Conservation (phyloP, 2,329 filamentous ascomycete species). For the Fusarium protoensiforme region DNA sequence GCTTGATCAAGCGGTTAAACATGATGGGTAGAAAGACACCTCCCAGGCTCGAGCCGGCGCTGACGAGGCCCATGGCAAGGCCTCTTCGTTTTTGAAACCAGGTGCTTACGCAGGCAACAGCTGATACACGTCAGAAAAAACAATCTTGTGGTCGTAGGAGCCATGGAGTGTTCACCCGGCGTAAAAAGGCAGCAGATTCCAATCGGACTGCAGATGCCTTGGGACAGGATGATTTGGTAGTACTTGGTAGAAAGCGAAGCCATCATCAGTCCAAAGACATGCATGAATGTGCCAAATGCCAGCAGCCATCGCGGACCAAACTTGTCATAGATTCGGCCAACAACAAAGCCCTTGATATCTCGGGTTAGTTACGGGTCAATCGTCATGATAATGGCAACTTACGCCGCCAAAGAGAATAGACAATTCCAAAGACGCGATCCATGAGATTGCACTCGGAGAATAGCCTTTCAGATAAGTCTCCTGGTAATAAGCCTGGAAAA, state of each 20-base stretch:
- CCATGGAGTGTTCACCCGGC: constrained; percentile 26
- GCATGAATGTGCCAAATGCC: constrained; percentile 62
- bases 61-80: constrained; percentile 49
- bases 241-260: constrained; percentile 58
- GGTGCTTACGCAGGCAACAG: constrained; percentile 2
- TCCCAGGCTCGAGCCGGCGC: constrained; percentile 51
- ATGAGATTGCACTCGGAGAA: neutral
- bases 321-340: constrained; percentile 71
- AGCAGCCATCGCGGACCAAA: constrained; percentile 71
- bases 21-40: constrained; percentile 56
- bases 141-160: neutral
- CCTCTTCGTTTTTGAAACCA: constrained; percentile 52
- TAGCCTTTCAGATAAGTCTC: neutral
- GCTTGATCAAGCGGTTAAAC: constrained; percentile 48
- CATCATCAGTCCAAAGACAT: constrained; percentile 74
- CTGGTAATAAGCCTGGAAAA: neutral
- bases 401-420: neutral
- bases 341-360: constrained; percentile 61
- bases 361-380: neutral
- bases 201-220: constrained; percentile 51
- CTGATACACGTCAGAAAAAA: neutral
- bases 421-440: neutral
- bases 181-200: constrained; percentile 49
- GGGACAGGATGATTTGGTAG: constrained; percentile 55
- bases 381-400: neutral